Base-by-base conservation (phyloP, 1,284 basidiomycete genomes). In the Puccinia horiana region DNA sequence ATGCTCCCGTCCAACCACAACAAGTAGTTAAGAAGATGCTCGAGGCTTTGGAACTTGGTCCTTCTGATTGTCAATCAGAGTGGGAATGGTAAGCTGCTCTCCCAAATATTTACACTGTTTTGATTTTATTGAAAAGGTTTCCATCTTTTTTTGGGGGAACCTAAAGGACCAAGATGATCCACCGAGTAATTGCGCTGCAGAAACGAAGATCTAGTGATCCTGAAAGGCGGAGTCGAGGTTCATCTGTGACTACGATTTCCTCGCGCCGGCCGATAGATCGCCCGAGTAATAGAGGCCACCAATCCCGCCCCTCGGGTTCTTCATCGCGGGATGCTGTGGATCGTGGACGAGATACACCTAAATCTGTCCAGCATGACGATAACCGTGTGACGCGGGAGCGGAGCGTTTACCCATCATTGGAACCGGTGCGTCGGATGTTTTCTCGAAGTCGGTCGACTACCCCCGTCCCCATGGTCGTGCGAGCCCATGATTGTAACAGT, bases 1-100 rank as follows among this genome's bases (percentile, higher is more conserved):
- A n/a, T 12, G 32, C n/a, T 42, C 1, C n/a, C 18, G 49, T 80
- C 14, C 16, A 80, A 23, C 49, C 77, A 42, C 42, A 52, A 16
- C 35, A 56, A 2, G 77, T 80, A 16, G 77, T 80, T 23, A 32
- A 58, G 32, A 70, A 80, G 35, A 49, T 80, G 56, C 54, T 80
- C 5, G 35, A 72, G 52, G 49, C 49, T 29, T 61, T 80, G 26
- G 32, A 72, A 37, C 67, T 80, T 23, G 32, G 26, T 26, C 35
- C 37, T 23, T 35, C 37, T 23, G 47, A 80, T 18, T 80, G 77
- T 61, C 23, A 72, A 80, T 37, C 32, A 32, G 67, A 80, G 58
- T 80, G 77, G 77, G 77, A 80, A 42, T 80, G 77, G 77, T 80
- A 44, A 23, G 77, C 23, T 67, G 23, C 26, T 37, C 16, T n/a